Conservation (phyloP, 805 yeast species). For the Candida odintsovae region DNA sequence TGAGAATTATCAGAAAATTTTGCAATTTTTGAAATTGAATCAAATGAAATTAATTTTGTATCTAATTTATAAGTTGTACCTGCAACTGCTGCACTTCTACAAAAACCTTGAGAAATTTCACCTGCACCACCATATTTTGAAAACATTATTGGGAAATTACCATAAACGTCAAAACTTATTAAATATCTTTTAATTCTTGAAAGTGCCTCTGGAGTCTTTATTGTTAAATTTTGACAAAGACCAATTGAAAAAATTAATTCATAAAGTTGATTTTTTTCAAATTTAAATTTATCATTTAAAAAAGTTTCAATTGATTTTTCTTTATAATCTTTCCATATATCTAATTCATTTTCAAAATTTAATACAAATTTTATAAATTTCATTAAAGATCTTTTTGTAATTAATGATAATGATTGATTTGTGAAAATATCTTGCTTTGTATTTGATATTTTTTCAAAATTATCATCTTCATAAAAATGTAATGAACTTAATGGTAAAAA, state of each 20-base stretch:
- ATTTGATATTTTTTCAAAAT: conserved; percentile 78
- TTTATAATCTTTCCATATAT: conserved; percentile 51
- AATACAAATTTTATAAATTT: conserved; percentile 84
- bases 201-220: conserved; percentile 69
- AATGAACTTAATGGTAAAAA: conserved; percentile 84
- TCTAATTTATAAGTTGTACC: conserved; percentile 90
- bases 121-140: conserved; percentile 96
- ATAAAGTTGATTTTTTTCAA: conserved; percentile 67
- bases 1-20: conserved; percentile 68
- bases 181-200: conserved; percentile 79
- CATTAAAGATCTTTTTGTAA: conserved; percentile 82
- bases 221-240: conserved; percentile 53
- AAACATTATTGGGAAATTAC: conserved; percentile 87
- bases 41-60: conserved; percentile 59
- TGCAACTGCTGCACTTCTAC: conserved; percentile 96
- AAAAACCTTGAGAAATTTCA: conserved; percentile 92
- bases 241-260: conserved; percentile 89
- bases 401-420: conserved; percentile 68
- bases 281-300: conserved; percentile 57
- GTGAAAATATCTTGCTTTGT: conserved; percentile 93
- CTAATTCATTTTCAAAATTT: conserved; percentile 56
- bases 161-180: conserved; percentile 83
- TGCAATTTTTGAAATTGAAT: conserved; percentile 63
- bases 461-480: conserved; percentile 91
- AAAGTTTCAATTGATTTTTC: conserved; percentile 54